Conservation (phyloP, 2,329 filamentous ascomycete species). For the Aspergillus fumigatus region DNA sequence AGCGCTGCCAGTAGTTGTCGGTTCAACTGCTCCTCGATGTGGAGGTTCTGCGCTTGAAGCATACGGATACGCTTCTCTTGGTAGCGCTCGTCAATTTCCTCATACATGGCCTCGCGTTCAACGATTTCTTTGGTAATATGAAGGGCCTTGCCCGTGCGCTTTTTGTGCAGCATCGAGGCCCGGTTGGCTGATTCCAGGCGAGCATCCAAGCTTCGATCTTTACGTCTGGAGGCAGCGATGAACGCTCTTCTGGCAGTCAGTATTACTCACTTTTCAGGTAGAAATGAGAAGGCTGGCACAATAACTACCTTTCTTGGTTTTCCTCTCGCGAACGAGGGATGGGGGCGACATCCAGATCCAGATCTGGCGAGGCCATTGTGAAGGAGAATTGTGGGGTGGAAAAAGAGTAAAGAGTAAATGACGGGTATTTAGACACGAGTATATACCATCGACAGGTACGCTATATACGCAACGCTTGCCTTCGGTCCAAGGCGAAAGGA, state of each 20-base stretch:
- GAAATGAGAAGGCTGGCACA: not conserved
- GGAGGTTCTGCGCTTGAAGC: slow-evolving; percentile 34
- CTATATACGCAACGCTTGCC: not conserved
- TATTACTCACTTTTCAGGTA: not conserved
- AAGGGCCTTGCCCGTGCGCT: slow-evolving; percentile 75
- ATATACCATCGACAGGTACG: not conserved
- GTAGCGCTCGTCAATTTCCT: slow-evolving; percentile 80
- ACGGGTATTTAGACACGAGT: not conserved
- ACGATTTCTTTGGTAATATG: slow-evolving; percentile 83
- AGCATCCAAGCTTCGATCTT: slow-evolving; percentile 81
- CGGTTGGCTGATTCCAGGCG: slow-evolving; percentile 80
- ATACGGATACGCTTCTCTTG: slow-evolving; percentile 38
- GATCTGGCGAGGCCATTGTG: slow-evolving; percentile 22
- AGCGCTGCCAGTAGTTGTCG: slow-evolving; percentile 35
- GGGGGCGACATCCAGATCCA: slow-evolving; percentile 29
- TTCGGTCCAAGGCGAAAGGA: not conserved
- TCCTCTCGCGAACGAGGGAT: slow-evolving; percentile 39
- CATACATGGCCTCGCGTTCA: slow-evolving; percentile 90
- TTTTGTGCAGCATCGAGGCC: slow-evolving; percentile 88
- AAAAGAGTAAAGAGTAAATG: slow-evolving; percentile 1
- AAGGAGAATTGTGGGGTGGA: not conserved
- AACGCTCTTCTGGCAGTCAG: slow-evolving; percentile 62
- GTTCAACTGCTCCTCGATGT: slow-evolving; percentile 35
- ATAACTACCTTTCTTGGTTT: slow-evolving; percentile 42
- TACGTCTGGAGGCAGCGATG: slow-evolving; percentile 82